These are phyloP conservation scores for Skeletonema menzelii DNA, from an alignment of 108 stramenopile species.

Conservation along the genomic window DNA sequence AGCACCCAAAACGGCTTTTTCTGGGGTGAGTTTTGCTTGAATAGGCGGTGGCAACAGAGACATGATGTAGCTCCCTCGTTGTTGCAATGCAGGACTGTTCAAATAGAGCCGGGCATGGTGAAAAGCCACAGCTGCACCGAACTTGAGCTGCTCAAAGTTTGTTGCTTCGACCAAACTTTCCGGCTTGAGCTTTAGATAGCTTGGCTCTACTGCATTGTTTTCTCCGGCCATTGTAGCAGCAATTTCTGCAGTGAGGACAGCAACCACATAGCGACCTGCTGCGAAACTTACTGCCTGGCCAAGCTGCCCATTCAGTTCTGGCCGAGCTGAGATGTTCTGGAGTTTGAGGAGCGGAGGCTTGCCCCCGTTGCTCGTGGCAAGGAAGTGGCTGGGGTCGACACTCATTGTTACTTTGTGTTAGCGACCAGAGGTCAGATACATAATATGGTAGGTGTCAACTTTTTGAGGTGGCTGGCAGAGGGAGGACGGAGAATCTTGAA, in stretches of 20 bases:
- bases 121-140: constrained; percentile 18
- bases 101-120: constrained; percentile 17
- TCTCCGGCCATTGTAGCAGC: constrained; percentile 8
- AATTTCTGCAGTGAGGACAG: constrained; percentile 17
- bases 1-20: constrained; percentile 8
- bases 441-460: no score
- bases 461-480: no score
- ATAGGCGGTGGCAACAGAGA: constrained; percentile 17
- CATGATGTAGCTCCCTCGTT: constrained; percentile 14
- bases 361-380: constrained; percentile 28
- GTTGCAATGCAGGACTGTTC: constrained; percentile 5
- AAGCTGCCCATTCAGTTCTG: constrained; percentile 32
- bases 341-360: constrained; percentile 42
- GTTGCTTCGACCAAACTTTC: constrained; percentile 28
- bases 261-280: constrained; percentile 36
- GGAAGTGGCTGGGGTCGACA: constrained; percentile 34
- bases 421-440: no score
- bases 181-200: constrained; percentile 34
- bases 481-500: no score
- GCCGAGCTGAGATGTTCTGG: constrained; percentile 29
- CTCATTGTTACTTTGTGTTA: constrained; percentile 11
- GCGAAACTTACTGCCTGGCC: constrained; percentile 32
- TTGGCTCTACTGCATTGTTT: constrained; percentile 12
- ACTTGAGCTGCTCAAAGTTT: constrained; percentile 33
- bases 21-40: constrained; percentile 17